phyloP scores from a whole-genome alignment of 108 stramenopile species.

The Chaetoceros tenuissimus region DNA sequence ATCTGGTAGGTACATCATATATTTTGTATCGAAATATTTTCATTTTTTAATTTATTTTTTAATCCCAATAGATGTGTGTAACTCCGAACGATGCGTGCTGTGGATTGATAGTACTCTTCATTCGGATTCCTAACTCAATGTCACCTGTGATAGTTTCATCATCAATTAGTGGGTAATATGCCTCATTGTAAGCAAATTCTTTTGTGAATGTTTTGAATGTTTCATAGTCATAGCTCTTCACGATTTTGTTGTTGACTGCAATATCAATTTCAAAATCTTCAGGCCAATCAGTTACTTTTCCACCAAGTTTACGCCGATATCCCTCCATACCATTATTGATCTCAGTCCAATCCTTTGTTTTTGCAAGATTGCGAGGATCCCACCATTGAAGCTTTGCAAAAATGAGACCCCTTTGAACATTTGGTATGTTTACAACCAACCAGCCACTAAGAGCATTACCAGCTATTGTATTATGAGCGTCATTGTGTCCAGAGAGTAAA shows the following conservation, averaged over 20 bases:
- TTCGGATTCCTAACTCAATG: background rate
- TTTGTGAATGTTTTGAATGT: background rate
- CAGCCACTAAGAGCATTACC: constrained; percentile 32
- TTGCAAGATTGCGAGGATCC: background rate
- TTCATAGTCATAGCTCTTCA: background rate
- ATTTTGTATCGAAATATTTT: too few relatives aligned
- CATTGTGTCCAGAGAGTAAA: constrained; percentile 25
- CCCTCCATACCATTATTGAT: background rate
- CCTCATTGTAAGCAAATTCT: background rate
- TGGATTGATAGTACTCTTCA: background rate
- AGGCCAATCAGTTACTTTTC: background rate
- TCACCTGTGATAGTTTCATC: background rate
- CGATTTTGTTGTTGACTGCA: background rate
- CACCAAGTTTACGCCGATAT: background rate
- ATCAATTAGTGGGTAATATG: background rate
- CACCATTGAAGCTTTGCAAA: constrained; percentile 14
- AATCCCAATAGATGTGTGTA: background rate
- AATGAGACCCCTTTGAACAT: constrained; percentile 27
- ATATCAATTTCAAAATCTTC: constrained; percentile 1
- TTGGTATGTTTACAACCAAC: constrained; percentile 23
- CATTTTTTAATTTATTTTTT: too few relatives aligned
- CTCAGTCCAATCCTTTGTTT: background rate
- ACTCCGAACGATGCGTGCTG: background rate
- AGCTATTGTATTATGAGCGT: constrained; percentile 9
- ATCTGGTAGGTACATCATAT: too few relatives aligned